phyloP scores from a whole-genome alignment of 2,329 filamentous ascomycete species.

The Trichoderma lentiforme region DNA sequence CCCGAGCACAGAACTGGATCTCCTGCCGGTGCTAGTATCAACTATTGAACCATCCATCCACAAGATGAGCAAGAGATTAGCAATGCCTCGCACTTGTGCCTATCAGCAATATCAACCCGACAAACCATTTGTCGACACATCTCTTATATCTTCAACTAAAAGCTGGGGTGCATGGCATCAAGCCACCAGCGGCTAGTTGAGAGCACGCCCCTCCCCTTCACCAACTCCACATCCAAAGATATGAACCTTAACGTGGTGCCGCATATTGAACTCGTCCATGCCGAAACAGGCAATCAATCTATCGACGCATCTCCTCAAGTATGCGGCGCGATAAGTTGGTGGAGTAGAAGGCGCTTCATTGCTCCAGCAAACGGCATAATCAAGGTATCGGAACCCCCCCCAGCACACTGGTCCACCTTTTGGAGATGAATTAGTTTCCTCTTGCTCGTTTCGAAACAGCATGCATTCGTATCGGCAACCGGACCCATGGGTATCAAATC shows the following conservation, averaged over 20 bases:
- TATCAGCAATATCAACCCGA: neutral
- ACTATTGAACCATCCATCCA: neutral
- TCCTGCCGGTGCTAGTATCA: neutral
- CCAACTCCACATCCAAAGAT: constrained; percentile 1
- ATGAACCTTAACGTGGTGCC: neutral
- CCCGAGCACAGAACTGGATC: neutral
- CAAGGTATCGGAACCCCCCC: neutral
- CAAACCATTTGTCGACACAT: neutral
- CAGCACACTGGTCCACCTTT: neutral
- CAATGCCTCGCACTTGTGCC: neutral
- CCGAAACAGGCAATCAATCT: constrained; percentile 16
- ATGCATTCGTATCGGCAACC: neutral
- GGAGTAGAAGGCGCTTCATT: neutral
- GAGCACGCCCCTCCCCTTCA: neutral
- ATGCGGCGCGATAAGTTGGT: neutral
- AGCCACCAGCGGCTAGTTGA: constrained; percentile 2
- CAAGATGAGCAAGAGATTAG: neutral
- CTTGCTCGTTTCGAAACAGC: neutral
- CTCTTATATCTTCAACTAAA: neutral
- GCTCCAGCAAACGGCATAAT: neutral
- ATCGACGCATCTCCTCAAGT: neutral
- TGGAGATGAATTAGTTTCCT: neutral
- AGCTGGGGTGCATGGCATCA: constrained; percentile 8
- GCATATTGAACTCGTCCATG: neutral
- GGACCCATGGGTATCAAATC: neutral